phyloP scores from a whole-genome alignment of 306 rosid species.

The Acacia acuminata region DNA sequence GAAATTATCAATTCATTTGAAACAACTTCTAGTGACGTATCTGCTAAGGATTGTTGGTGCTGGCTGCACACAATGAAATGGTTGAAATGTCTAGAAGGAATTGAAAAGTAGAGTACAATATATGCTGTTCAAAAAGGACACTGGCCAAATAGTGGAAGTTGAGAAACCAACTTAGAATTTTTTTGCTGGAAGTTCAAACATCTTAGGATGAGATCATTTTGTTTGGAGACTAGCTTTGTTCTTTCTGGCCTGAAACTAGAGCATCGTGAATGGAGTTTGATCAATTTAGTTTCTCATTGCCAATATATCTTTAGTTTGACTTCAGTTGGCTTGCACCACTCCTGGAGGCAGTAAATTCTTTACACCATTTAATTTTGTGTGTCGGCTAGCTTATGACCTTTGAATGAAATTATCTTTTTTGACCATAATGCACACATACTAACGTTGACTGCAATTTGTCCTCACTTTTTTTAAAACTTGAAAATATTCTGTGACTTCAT shows the following conservation, averaged over 20 bases:
- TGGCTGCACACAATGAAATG: background rate
- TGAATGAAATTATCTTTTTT: constrained; percentile 1
- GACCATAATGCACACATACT: background rate
- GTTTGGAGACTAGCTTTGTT: constrained; percentile 7
- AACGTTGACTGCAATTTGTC: constrained; percentile 13
- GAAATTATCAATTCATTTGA: constrained; percentile 15
- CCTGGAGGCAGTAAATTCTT: constrained; percentile 10
- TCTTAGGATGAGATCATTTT: background rate
- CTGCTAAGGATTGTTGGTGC: background rate
- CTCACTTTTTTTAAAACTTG: background rate
- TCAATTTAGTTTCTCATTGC: background rate
- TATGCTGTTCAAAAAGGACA: background rate
- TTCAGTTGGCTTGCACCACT: constrained; percentile 13
- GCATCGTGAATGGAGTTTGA: background rate
- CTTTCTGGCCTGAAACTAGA: background rate
- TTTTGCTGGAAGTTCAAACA: background rate
- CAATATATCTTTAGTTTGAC: constrained; percentile 15
- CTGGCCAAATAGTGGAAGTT: background rate
- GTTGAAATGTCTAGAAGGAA: constrained; percentile 1
- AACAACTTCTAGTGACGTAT: constrained; percentile 23
- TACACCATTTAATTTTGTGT: background rate
- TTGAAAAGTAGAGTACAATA: background rate
- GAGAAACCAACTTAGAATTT: constrained; percentile 2
- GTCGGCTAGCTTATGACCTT: constrained; percentile 4
- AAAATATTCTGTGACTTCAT: constrained; percentile 30